These are phyloP conservation scores for Mucor velutinosus DNA, from an alignment of 371 early-diverging fungal species.

Conservation along the genomic window DNA sequence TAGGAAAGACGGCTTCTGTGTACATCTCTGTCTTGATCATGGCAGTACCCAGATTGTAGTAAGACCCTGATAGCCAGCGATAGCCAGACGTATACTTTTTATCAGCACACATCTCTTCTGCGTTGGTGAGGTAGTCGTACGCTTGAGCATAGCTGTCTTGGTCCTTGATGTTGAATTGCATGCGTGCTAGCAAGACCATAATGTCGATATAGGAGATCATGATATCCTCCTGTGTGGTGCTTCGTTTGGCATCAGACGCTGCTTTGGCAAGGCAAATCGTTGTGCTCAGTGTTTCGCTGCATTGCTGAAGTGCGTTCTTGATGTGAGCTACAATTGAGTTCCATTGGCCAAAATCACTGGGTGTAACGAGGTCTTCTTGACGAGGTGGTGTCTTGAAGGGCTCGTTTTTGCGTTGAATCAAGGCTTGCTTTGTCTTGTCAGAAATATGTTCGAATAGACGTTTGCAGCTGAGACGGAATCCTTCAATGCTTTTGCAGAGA, in stretches of 20 bases:
- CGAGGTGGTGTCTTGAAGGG: slow-evolving; percentile 29
- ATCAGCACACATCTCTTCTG: slow-evolving; percentile 31
- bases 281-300: slow-evolving; percentile 16
- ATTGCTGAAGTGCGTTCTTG: slow-evolving; percentile 14
- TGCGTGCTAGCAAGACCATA: slow-evolving; percentile 34
- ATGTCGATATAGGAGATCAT: slow-evolving; percentile 36
- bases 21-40: slow-evolving; percentile 28
- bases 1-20: slow-evolving; percentile 30
- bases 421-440: slow-evolving; percentile 17
- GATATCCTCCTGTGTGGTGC: slow-evolving; percentile 8
- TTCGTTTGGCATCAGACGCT: slow-evolving; percentile 5
- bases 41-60: slow-evolving; percentile 38
- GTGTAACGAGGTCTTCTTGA: slow-evolving; percentile 8
- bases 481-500: slow-evolving; percentile 32
- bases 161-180: slow-evolving; percentile 30
- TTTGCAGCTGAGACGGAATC: slow-evolving; percentile 25
- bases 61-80: slow-evolving; percentile 40
- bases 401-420: slow-evolving; percentile 3
- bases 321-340: slow-evolving; percentile 7
- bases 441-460: slow-evolving; percentile 18
- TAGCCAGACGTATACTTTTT: slow-evolving; percentile 30
- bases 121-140: slow-evolving; percentile 32
- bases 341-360: slow-evolving; percentile 23
- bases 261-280: background rate
- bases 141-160: slow-evolving; percentile 29